Evolutionary conservation across 352 stramenopile species (phyloP), one percentile per base, ranked within the genome.

Genomic region (Pythium biforme): DNA sequence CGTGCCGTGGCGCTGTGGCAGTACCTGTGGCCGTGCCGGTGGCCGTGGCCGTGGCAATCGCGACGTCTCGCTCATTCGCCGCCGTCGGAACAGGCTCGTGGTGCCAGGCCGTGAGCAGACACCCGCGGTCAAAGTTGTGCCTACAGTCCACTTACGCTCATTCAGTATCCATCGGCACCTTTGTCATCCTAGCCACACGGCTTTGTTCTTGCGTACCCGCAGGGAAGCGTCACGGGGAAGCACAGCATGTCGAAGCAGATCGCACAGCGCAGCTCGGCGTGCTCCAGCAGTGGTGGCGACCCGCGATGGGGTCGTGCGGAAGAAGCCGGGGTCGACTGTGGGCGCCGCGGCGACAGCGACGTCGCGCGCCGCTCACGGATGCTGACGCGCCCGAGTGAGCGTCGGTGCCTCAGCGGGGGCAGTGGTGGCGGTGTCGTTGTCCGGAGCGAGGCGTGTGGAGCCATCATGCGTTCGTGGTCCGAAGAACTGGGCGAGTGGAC

Each of bases 41-140:
- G n/a, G n/a, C n/a, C n/a, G n/a, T n/a, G n/a, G n/a, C n/a, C n/a
- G n/a, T n/a, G n/a, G 53, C 39, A 41, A 23, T 45, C 4, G 45
- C 55, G 2, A 52, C 59, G 15, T 51, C 25, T 6, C 56, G 39
- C 12, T 45, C 31, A 0, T 9, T 8, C 33, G 10, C 53, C 47
- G 29, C 7, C 33, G 39, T 6, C 19, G 31, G 31, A 10, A 3
- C 23, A 8, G 52, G 17, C 9, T 82, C 70, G 47, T 86, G 75
- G 5, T 67, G 56, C 83, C 83, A 92, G 6, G 83, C 83, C 0
- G 70, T 80, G 23, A 92, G 56, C 26, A 92, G 83, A 59, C 83
- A 92, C 8, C 83, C 83, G 10, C 83, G 81, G 59, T 92, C 83
- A 57, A 91, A 92, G 69, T 92, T 92, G 68, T 92, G 83, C n/a